Evolutionary conservation across 768 basidiomycete species (phyloP), one percentile per base, ranked within the genome.

Genomic region (Mrakia frigida): DNA sequence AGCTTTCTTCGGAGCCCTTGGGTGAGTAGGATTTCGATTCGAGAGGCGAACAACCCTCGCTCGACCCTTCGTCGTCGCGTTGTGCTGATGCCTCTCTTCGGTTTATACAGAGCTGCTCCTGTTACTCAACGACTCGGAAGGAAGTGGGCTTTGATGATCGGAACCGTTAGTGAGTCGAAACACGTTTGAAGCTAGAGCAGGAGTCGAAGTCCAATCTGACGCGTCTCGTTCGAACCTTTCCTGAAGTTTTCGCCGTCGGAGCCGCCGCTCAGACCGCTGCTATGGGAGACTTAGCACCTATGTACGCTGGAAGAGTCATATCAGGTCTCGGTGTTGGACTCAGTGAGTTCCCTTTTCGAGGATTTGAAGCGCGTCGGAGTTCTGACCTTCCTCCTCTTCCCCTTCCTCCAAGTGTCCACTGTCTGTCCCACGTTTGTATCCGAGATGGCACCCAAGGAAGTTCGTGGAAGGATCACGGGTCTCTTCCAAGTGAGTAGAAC

Each of bases 361-460:
- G 52, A 25, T 21, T 43, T 14, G 6, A 43, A 13, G 10, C 16
- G 2, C 18, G 13, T 18, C 46, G n/a, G n/a, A n/a, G n/a, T 21
- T 50, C 56, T 56, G 25, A 56, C 25, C 9, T 7, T 25, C 28
- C 4, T 6, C 18, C 11, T 28, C 25, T 28, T 56, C 10, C 56
- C 13, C 56, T n/a, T 53, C 52, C 25, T 53, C 9, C 16, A 6
- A 56, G 56, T 56, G 56, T 56, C 56, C 13, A 56, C 56, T 25
- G 56, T 72, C 25, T 72, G 71, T 56, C 71, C 71, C 0, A 72
- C 71, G 11, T 72, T 37, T 18, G 68, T 69, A 1, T n/a, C n/a
- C 81, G 94, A 95, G 82, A 93, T 92, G 82, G 87, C 90, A 0
- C 94, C 94, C 6, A 94, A 93, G 81, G 87, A 92, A 28, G 91